phyloP scores from a whole-genome alignment of 148 eudicot species.

The Silene latifolia region DNA sequence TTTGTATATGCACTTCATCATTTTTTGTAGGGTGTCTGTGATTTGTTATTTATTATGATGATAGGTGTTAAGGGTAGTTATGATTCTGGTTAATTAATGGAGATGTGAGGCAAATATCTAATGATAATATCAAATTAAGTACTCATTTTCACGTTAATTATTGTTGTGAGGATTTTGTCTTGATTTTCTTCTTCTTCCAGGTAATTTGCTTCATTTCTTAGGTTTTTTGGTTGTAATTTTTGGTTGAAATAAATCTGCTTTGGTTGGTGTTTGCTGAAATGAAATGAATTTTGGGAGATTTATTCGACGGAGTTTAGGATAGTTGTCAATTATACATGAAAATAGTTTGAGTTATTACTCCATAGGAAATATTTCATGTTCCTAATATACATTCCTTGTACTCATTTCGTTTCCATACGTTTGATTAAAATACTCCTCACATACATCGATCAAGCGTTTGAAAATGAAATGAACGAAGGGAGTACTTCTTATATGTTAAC shows the following conservation, averaged over 20 bases:
- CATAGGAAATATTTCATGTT: too few relatives aligned
- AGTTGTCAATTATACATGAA: neutral
- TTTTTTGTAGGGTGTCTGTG: conserved; percentile 12
- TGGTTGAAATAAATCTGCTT: neutral
- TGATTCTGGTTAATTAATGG: neutral
- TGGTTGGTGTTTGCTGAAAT: neutral
- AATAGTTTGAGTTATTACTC: neutral
- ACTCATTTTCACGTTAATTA: conserved; percentile 12
- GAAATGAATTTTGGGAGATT: neutral
- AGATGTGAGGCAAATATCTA: neutral
- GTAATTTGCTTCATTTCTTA: neutral
- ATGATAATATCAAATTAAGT: neutral
- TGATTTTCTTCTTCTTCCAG: too few relatives aligned
- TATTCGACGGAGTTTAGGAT: neutral
- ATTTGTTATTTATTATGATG: conserved; percentile 7
- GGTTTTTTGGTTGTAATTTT: neutral
- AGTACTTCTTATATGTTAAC: too few relatives aligned
- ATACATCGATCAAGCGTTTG: too few relatives aligned
- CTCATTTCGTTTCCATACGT: too few relatives aligned
- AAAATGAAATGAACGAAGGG: too few relatives aligned
- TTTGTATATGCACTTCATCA: neutral
- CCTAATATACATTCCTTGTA: too few relatives aligned
- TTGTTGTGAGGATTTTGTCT: too few relatives aligned
- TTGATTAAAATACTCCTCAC: too few relatives aligned
- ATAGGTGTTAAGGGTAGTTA: too few relatives aligned